These are phyloP conservation scores for Polyporus tsugae DNA, from an alignment of 1,284 basidiomycete genomes.

Conservation along the genomic window DNA sequence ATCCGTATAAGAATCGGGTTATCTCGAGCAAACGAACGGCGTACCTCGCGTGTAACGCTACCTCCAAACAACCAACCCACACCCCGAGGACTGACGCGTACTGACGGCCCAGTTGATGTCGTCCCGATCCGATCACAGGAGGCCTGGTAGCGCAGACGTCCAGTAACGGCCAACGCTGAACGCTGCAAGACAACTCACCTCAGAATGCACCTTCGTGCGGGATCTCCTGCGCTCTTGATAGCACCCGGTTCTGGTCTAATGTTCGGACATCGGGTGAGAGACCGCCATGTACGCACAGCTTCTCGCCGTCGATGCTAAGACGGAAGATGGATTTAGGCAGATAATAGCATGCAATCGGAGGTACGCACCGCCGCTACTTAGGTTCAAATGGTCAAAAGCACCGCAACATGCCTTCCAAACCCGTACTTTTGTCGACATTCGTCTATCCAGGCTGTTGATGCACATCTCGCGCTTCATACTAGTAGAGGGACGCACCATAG, in stretches of 20 bases:
- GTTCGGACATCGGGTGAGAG: constrained; percentile 93
- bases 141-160: constrained; percentile 57
- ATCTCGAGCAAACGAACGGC: constrained; percentile 28
- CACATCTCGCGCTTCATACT: neutral
- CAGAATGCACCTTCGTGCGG: constrained; percentile 99
- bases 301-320: constrained; percentile 87
- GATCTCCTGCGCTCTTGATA: constrained; percentile 93
- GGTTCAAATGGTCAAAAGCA: constrained; percentile 94
- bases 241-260: constrained; percentile 90
- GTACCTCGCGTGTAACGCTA: constrained; percentile 85
- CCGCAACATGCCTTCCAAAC: constrained; percentile 97
- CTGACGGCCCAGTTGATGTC: constrained; percentile 97
- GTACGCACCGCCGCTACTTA: constrained; percentile 87
- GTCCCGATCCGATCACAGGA: constrained; percentile 99
- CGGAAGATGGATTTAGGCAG: neutral
- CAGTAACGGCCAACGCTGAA: constrained; percentile 5
- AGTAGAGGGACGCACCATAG: constrained; percentile 72
- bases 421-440: constrained; percentile 97
- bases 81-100: constrained; percentile 85
- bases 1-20: neutral
- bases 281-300: constrained; percentile 93
- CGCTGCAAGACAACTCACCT: constrained; percentile 57
- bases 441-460: constrained; percentile 56
- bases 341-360: neutral
- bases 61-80: constrained; percentile 97